Evolutionary conservation across 1,139 yeast genomes (phyloP).

Genomic region (Blastobotrys illinoisensis): DNA sequence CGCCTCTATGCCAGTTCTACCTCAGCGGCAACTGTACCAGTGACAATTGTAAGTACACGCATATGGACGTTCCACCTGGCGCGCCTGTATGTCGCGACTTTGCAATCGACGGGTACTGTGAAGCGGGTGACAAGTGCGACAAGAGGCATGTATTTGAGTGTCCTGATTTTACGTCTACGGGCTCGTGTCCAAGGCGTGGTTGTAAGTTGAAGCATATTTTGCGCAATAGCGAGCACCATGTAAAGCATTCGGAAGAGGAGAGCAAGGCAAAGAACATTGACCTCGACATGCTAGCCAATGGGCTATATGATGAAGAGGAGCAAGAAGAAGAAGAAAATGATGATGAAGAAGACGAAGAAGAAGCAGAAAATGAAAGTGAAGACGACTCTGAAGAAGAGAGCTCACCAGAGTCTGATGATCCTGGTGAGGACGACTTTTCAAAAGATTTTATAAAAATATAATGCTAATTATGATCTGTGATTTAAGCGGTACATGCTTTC

Average conservation of each 20-base stretch:
- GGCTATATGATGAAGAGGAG: conserved; percentile 13
- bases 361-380: conserved; percentile 8
- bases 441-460: conserved; percentile 16
- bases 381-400: conserved; percentile 6
- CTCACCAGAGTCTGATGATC: conserved; percentile 1
- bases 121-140: conserved; percentile 52
- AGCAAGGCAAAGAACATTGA: conserved; percentile 30
- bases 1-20: conserved; percentile 59
- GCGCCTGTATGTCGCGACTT: conserved; percentile 60
- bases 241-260: conserved; percentile 30
- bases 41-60: conserved; percentile 51
- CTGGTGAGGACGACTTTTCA: conserved; percentile 9
- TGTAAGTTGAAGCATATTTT: conserved; percentile 48
- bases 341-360: conserved; percentile 13
- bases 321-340: conserved; percentile 10
- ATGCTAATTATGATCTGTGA: conserved; percentile 3
- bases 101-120: conserved; percentile 65
- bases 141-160: conserved; percentile 57
- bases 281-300: conserved; percentile 12
- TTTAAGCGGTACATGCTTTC: not conserved
- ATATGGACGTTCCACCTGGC: conserved; percentile 41
- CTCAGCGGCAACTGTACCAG: conserved; percentile 50
- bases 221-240: conserved; percentile 27
- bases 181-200: conserved; percentile 47
- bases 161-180: conserved; percentile 63